Conservation (phyloP, 805 yeast species). For the Saturnispora bothae region DNA sequence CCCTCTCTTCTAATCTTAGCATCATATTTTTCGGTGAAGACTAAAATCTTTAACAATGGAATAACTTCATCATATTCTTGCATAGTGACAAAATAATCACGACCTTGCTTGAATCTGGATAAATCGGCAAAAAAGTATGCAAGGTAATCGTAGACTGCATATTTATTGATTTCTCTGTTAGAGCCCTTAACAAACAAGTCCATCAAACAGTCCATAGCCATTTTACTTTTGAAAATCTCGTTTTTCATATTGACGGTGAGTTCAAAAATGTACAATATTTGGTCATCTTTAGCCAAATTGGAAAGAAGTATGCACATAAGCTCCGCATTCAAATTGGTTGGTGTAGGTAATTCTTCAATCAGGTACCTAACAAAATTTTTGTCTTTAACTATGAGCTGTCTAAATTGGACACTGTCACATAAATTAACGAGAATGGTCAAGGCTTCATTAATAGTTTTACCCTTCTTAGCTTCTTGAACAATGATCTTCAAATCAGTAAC, state of each 20-base stretch:
- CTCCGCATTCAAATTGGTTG: slow-evolving; percentile 61
- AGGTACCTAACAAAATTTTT: slow-evolving; percentile 40
- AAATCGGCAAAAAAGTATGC: slow-evolving; percentile 85
- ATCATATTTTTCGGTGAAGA: slow-evolving; percentile 73
- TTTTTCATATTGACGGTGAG: slow-evolving; percentile 26
- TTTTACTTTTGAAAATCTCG: slow-evolving; percentile 42
- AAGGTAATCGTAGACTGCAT: slow-evolving; percentile 71
- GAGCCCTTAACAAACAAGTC: slow-evolving; percentile 83
- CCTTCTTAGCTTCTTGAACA: slow-evolving; percentile 38
- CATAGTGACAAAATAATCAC: slow-evolving; percentile 62
- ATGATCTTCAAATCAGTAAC: slow-evolving; percentile 60
- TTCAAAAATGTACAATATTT: slow-evolving; percentile 43
- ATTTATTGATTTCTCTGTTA: slow-evolving; percentile 58
- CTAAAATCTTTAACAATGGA: slow-evolving; percentile 72
- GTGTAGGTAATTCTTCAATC: slow-evolving; percentile 38
- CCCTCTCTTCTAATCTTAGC: slow-evolving; percentile 79
- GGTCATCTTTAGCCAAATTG: slow-evolving; percentile 73
- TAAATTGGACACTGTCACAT: slow-evolving; percentile 57
- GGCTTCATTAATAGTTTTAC: slow-evolving; percentile 51
- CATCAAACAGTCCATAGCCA: slow-evolving; percentile 69
- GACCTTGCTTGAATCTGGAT: slow-evolving; percentile 64
- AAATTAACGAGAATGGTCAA: slow-evolving; percentile 74
- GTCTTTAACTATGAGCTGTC: slow-evolving; percentile 60
- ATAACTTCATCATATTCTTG: slow-evolving; percentile 68
- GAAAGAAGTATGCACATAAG: slow-evolving; percentile 75